Percentiles rank a stretch among this genome's conserved stretches.
Conservation (phyloP, 768 basidiomycete species). For the Ephemerocybe angulata region DNA sequence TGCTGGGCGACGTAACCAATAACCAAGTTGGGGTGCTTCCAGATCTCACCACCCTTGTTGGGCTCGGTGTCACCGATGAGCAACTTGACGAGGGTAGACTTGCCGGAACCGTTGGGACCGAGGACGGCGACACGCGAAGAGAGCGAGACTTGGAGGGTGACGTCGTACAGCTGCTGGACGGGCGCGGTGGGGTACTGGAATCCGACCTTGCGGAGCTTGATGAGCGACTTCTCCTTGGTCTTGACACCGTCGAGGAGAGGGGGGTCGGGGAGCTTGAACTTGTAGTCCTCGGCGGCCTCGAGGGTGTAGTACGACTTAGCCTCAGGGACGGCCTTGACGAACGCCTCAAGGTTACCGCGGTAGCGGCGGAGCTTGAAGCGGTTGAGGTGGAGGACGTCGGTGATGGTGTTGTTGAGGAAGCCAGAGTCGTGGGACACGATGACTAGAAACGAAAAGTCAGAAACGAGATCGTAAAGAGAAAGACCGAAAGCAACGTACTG, state of each 20-base stretch:
- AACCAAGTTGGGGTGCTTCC: constrained; percentile 99
- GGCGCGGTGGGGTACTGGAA: constrained; percentile 91
- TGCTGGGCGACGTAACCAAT: constrained; percentile 99
- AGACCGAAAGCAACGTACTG: constrained; percentile 46
- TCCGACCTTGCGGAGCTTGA: constrained; percentile 97
- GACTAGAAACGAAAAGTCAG: constrained; percentile 44
- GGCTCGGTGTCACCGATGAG: constrained; percentile 95
- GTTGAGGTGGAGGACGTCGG: constrained; percentile 95
- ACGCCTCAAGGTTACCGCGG: constrained; percentile 91
- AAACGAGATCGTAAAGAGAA: not conserved
- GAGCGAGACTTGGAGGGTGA: constrained; percentile 94
- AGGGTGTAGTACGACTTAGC: constrained; percentile 98
- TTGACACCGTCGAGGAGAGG: constrained; percentile 99
- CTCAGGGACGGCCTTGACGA: constrained; percentile 93
- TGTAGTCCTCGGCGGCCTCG: constrained; percentile 94
- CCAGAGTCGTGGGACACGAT: constrained; percentile 97
- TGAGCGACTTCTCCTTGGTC: constrained; percentile 96
- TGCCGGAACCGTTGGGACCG: constrained; percentile 98
- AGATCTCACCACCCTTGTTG: constrained; percentile 95
- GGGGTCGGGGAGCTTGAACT: constrained; percentile 96
- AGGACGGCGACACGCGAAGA: constrained; percentile 98
- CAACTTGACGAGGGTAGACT: constrained; percentile 95
- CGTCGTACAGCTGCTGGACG: constrained; percentile 90
- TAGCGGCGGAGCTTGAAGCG: constrained; percentile 97
- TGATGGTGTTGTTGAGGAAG: constrained; percentile 98